phyloP scores from a whole-genome alignment of 148 eudicot species.

The Amaranthus palmeri region DNA sequence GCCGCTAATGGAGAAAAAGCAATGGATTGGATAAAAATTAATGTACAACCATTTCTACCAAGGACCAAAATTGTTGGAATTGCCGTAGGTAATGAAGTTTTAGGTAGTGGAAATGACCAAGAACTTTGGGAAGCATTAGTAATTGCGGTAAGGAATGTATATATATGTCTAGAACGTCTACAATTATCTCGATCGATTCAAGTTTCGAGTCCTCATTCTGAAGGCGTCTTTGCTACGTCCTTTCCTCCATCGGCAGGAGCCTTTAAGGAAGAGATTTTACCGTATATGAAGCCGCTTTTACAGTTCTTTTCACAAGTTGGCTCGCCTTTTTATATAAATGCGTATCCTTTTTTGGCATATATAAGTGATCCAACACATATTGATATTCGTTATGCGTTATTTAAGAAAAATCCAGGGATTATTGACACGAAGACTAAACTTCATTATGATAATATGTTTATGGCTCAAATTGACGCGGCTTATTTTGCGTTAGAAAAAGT shows the following conservation, averaged over 20 bases:
- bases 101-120: conserved; percentile 31
- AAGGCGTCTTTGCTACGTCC: conserved; percentile 57
- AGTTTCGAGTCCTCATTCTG: conserved; percentile 76
- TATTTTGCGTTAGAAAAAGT: conserved; percentile 62
- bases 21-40: conserved; percentile 63
- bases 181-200: conserved; percentile 31
- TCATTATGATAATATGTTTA: conserved; percentile 84
- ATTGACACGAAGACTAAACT: conserved; percentile 52
- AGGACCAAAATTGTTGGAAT: conserved; percentile 55
- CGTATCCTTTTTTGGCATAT: conserved; percentile 84
- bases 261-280: conserved; percentile 58
- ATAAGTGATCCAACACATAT: conserved; percentile 55
- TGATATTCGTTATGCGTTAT: conserved; percentile 61
- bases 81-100: conserved; percentile 77
- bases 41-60: conserved; percentile 57
- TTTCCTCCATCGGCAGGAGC: conserved; percentile 75
- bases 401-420: conserved; percentile 47
- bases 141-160: conserved; percentile 56
- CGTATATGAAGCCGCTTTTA: conserved; percentile 66
- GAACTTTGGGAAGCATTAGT: conserved; percentile 64
- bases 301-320: conserved; percentile 47
- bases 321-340: conserved; percentile 72
- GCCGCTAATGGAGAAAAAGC: conserved; percentile 52
- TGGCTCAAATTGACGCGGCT: conserved; percentile 74
- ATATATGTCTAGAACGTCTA: conserved; percentile 46